These are phyloP conservation scores for Hemileccinum impolitum DNA, from an alignment of 768 basidiomycete species.

Conservation along the genomic window DNA sequence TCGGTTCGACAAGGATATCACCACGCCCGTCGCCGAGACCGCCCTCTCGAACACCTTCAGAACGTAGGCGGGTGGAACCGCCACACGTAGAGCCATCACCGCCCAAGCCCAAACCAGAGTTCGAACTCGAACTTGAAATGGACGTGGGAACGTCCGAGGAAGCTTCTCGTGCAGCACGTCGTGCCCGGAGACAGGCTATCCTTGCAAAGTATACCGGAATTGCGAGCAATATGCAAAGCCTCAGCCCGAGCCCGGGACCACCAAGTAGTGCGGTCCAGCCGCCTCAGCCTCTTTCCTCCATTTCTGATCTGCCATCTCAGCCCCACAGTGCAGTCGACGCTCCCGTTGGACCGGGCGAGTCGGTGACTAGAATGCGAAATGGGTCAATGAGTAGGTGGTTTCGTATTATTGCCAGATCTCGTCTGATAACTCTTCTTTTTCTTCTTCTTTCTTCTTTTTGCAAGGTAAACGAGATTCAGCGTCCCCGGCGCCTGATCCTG, in stretches of 20 bases:
- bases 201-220: constrained; percentile 68
- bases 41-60: constrained; percentile 26
- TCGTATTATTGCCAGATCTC: background rate
- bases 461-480: constrained; percentile 50
- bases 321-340: constrained; percentile 43
- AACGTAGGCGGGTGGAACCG: constrained; percentile 10
- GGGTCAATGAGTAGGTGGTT: constrained; percentile 22
- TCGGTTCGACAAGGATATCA: constrained; percentile 51
- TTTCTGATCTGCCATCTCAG: constrained; percentile 65
- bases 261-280: constrained; percentile 74
- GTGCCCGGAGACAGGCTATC: constrained; percentile 72
- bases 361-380: constrained; percentile 9
- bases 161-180: constrained; percentile 60
- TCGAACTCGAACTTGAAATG: constrained; percentile 52
- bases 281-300: constrained; percentile 53
- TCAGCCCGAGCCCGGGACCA: constrained; percentile 57
- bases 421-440: background rate
- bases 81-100: constrained; percentile 19
- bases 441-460: too few relatives aligned
- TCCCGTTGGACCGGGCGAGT: constrained; percentile 22
- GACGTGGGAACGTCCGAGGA: constrained; percentile 53
- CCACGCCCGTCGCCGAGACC: constrained; percentile 41
- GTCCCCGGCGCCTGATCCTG: constrained; percentile 57
- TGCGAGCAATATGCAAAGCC: constrained; percentile 40
- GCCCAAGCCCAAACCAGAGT: constrained; percentile 30